Conservation (phyloP, 306 rosid genomes). For the Vigna trinervia region DNA sequence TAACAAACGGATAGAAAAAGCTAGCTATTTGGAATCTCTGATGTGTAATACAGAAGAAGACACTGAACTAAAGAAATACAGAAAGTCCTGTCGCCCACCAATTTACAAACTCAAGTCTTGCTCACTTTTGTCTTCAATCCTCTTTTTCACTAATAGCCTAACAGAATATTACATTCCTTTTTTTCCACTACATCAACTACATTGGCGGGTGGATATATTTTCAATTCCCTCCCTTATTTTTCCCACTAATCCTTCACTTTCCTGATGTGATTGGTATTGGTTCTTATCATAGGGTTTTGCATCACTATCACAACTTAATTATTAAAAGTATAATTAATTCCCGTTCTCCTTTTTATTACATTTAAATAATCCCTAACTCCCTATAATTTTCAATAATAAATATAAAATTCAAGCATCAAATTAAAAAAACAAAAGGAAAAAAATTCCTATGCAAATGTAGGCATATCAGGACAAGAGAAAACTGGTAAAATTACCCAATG, state of each 20-base stretch:
- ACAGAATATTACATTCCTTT: not conserved
- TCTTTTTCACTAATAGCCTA: not conserved
- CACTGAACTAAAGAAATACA: not conserved
- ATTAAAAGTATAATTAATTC: not conserved
- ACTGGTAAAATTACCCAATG: conserved; percentile 67
- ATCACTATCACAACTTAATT: conserved; percentile 12
- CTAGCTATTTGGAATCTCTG: conserved; percentile 1
- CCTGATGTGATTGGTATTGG: not conserved
- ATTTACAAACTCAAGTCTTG: not conserved
- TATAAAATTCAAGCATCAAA: not conserved
- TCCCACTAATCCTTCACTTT: not conserved
- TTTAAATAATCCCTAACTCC: conserved; percentile 8
- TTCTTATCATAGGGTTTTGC: not conserved
- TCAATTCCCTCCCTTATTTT: conserved; percentile 9
- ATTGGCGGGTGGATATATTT: not conserved
- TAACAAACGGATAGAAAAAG: conserved; percentile 1
- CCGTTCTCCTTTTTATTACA: conserved; percentile 3
- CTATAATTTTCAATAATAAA: conserved; percentile 17
- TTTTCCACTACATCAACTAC: not conserved
- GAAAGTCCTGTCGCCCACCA: not conserved
- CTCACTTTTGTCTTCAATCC: not conserved
- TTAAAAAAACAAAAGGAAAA: conserved; percentile 4
- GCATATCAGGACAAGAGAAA: conserved; percentile 24
- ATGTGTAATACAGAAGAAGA: not conserved
- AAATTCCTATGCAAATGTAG: conserved; percentile 8